Conservation (phyloP, 2,329 filamentous ascomycete genomes). For the Dothideomycetes sp. region DNA sequence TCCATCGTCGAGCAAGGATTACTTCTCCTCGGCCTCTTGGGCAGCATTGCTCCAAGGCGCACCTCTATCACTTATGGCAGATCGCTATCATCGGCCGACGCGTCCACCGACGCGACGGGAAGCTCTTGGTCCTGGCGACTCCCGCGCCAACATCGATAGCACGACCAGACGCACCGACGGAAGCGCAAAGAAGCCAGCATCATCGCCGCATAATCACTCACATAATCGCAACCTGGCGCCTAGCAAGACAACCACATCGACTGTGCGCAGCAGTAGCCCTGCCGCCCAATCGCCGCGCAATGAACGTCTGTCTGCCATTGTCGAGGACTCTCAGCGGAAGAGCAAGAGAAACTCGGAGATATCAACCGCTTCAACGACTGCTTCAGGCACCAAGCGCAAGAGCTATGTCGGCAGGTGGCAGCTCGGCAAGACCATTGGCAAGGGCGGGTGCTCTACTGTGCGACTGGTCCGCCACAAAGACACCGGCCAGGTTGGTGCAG, state of each 20-base stretch:
- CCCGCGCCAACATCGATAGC: conserved; percentile 11
- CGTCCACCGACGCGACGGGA: conserved; percentile 7
- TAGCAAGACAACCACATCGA: conserved; percentile 31
- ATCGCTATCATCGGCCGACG: conserved; percentile 1
- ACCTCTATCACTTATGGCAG: conserved; percentile 2
- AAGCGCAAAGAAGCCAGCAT: conserved; percentile 12
- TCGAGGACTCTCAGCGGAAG: conserved; percentile 32
- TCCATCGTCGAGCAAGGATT: no score
- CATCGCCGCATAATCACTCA: conserved; percentile 16
- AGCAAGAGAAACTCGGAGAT: conserved; percentile 42
- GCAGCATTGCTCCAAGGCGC: not conserved
- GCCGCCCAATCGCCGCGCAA: conserved; percentile 4
- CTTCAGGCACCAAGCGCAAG: conserved; percentile 43
- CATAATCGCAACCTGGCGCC: conserved; percentile 35
- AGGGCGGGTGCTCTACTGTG: conserved; percentile 81
- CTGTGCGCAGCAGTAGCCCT: conserved; percentile 25
- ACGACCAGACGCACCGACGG: conserved; percentile 2
- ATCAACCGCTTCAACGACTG: conserved; percentile 45
- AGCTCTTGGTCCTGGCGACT: conserved; percentile 12
- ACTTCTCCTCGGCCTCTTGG: not conserved
- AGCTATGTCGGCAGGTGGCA: conserved; percentile 91
- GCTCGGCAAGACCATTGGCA: conserved; percentile 76
- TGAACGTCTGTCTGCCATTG: conserved; percentile 37
- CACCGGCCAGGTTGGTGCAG: conserved; percentile 73
- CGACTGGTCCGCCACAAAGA: conserved; percentile 67